phyloP scores from a whole-genome alignment of 768 basidiomycete species.

The Kwoniella europaea region DNA sequence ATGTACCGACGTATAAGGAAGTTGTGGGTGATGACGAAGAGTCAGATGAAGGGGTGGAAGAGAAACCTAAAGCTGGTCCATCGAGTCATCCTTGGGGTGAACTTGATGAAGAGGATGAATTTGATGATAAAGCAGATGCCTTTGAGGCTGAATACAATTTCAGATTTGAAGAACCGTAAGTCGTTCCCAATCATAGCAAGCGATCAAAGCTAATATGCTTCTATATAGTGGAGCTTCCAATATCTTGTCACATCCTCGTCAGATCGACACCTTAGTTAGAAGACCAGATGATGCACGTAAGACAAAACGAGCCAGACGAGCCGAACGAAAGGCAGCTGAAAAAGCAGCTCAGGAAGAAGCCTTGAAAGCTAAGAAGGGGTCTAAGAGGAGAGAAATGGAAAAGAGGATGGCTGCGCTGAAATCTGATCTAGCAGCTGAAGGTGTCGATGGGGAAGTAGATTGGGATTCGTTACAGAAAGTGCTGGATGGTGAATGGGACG shows the following conservation, averaged over 20 bases:
- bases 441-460: slow-evolving; percentile 42
- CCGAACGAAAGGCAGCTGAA: slow-evolving; percentile 67
- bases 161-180: slow-evolving; percentile 93
- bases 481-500: slow-evolving; percentile 92
- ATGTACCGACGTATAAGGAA: slow-evolving; percentile 84
- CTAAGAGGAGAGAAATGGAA: slow-evolving; percentile 64
- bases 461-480: slow-evolving; percentile 69
- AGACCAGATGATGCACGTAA: slow-evolving; percentile 77
- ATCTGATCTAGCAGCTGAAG: slow-evolving; percentile 69
- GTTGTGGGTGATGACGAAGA: slow-evolving; percentile 61
- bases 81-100: slow-evolving; percentile 55
- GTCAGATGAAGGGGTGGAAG: slow-evolving; percentile 36
- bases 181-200: slow-evolving; percentile 36
- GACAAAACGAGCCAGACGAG: slow-evolving; percentile 77
- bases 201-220: not conserved
- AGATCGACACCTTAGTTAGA: slow-evolving; percentile 60
- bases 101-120: slow-evolving; percentile 66
- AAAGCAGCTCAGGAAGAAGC: slow-evolving; percentile 66
- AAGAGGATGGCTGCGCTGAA: slow-evolving; percentile 81
- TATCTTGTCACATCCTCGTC: slow-evolving; percentile 78
- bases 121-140: slow-evolving; percentile 85
- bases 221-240: slow-evolving; percentile 66
- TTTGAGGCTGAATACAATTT: slow-evolving; percentile 99
- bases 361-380: slow-evolving; percentile 72
- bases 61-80: slow-evolving; percentile 44